Conservation (phyloP, 2,329 filamentous ascomycete species). For the Ascochyta pisi region DNA sequence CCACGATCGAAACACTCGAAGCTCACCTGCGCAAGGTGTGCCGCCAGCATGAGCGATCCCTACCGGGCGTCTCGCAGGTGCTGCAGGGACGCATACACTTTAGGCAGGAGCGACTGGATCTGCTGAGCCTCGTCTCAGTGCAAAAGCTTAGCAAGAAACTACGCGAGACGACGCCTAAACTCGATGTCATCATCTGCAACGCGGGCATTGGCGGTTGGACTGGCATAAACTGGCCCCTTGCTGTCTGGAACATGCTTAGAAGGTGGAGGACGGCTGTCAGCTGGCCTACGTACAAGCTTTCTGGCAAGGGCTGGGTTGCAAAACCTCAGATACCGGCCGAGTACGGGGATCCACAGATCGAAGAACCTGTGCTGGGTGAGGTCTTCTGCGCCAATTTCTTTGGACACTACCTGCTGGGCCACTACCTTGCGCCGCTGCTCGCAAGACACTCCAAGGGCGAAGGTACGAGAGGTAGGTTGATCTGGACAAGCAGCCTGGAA, state of each 20-base stretch:
- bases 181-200: conserved; percentile 84
- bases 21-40: conserved; percentile 63
- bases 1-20: conserved; percentile 71
- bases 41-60: conserved; percentile 43
- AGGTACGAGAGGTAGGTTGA: conserved; percentile 66
- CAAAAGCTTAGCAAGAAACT: conserved; percentile 61
- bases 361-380: conserved; percentile 72
- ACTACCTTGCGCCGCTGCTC: conserved; percentile 79
- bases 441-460: conserved; percentile 52
- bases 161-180: conserved; percentile 66
- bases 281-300: conserved; percentile 79
- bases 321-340: conserved; percentile 57
- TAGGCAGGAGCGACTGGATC: conserved; percentile 64
- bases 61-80: conserved; percentile 51
- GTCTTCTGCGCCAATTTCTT: conserved; percentile 94
- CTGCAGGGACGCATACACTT: conserved; percentile 57
- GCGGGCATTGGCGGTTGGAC: conserved; percentile 88
- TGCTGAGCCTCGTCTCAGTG: conserved; percentile 62
- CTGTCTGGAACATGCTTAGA: conserved; percentile 64
- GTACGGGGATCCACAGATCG: conserved; percentile 25
- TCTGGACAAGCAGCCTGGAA: conserved; percentile 89
- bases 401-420: conserved; percentile 89
- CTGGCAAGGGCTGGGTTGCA: conserved; percentile 62
- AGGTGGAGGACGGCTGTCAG: conserved; percentile 73
- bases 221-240: conserved; percentile 73